Evolutionary conservation across 495 filamentous ascomycete genomes (phyloP).

Genomic region (Daldinia bambusicola): DNA sequence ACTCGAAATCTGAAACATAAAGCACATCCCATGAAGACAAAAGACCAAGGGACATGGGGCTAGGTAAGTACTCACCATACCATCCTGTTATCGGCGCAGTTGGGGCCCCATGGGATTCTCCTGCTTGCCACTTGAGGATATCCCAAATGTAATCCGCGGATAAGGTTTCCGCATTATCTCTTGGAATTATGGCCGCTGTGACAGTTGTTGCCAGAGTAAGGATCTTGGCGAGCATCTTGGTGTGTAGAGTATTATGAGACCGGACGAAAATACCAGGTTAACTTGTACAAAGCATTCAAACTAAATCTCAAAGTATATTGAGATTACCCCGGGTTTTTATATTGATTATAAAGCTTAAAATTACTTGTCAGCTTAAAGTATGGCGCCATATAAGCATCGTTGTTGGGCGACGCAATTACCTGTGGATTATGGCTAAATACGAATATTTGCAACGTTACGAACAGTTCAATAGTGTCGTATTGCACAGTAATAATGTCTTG

Average conservation of each 20-base stretch:
- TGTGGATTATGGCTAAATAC: slow-evolving; percentile 2
- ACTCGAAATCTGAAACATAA: background rate
- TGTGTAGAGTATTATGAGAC: background rate
- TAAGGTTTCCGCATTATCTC: background rate
- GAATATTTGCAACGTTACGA: background rate
- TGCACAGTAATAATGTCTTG: background rate
- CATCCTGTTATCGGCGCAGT: background rate
- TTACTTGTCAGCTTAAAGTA: background rate
- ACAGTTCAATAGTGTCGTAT: background rate
- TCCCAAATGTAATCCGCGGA: background rate
- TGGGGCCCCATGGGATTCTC: background rate
- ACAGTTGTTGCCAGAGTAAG: background rate
- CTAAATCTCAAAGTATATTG: background rate
- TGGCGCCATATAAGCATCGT: background rate
- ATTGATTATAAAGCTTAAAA: background rate
- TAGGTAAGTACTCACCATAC: background rate
- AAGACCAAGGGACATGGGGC: background rate
- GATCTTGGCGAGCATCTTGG: background rate
- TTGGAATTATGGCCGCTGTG: background rate
- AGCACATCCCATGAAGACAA: background rate
- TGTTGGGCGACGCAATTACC: background rate
- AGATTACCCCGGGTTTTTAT: background rate
- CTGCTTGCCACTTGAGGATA: background rate
- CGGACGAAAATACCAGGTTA: background rate
- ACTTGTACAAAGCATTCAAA: background rate